Evolutionary conservation across 371 early-diverging fungal genomes (phyloP), one percentile per base, ranked within the genome.

Genomic region (Globomyces sp.): DNA sequence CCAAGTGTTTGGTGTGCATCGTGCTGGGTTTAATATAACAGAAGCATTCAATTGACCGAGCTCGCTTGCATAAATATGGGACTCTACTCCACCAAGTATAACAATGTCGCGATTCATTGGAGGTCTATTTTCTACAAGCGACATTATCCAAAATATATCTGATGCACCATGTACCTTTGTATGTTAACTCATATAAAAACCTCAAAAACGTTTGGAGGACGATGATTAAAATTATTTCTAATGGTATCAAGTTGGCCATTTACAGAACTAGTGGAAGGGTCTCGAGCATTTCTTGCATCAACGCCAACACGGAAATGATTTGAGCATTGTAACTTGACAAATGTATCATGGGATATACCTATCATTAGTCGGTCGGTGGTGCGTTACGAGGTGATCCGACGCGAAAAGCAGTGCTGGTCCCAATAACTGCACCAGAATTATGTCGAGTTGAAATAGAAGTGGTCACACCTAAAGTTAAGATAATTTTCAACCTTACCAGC

Each of bases 61-160:
- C 58, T 86, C 74, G 9, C 73, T 65, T 2, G 89, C 90, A 8
- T 90, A 81, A 9, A 85, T 68, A 75, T 87, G 83, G 1, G 92
- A 85, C 70, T 92, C 93, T 2, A 81, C 77, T 10, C 88, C 92
- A 44, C 92, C 89, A 9, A 80, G 51, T 53, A 84, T 73, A 37
- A 85, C 71, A 50, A 52, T 50, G 3, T 24, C 43, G 13, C 41
- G 24, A 24, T 24, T 0, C 24, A 24, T 24, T 0, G 0, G 24
- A 24, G 24, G 24, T 24, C 24, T 24, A 24, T 24, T 24, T 24
- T 24, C 24, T 24, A 24, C 0, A 24, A 24, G 24, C 24, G 0
- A 0, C 24, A 24, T 24, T 0, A 24, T 24, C 24, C 24, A 24
- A 24, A 24, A 24, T 24, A 24, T 24, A 24, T 24, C 24, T 24